These are phyloP conservation scores for Candida sphagnicola DNA, from an alignment of 805 yeast species.

Conservation along the genomic window DNA sequence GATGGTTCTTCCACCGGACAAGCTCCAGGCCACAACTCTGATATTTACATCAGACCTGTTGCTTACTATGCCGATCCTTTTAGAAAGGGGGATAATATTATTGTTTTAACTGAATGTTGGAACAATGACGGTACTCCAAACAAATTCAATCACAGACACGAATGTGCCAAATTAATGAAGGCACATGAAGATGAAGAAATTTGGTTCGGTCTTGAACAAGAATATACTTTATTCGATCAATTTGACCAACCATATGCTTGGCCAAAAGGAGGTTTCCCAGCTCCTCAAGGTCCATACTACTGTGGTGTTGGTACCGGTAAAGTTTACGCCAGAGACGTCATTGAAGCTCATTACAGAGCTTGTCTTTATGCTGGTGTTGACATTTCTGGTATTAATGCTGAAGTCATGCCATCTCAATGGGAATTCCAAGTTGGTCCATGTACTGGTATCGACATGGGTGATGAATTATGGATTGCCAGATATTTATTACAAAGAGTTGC, in stretches of 20 bases:
- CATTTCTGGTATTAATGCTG: conserved; percentile 97
- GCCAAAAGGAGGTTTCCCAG: conserved; percentile 99
- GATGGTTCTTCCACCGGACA: conserved; percentile 98
- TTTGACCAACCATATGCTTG: conserved; percentile 90
- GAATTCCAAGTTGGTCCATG: conserved; percentile 99
- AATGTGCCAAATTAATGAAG: conserved; percentile 89
- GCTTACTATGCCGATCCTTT: conserved; percentile 95
- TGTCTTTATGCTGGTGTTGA: conserved; percentile 88
- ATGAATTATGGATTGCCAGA: conserved; percentile 94
- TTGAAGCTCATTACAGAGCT: conserved; percentile 99
- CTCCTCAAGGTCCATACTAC: conserved; percentile 99
- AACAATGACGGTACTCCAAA: conserved; percentile 99
- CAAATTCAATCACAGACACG: conserved; percentile 97
- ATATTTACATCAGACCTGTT: conserved; percentile 91
- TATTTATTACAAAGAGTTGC: conserved; percentile 91
- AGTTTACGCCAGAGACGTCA: conserved; percentile 96
- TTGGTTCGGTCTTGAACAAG: conserved; percentile 99
- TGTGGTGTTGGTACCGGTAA: conserved; percentile 99
- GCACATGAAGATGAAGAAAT: conserved; percentile 81
- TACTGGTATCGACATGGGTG: conserved; percentile 94
- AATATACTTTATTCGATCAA: conserved; percentile 93
- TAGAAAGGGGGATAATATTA: conserved; percentile 95
- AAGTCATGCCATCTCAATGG: conserved; percentile 99
- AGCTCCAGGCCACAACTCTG: conserved; percentile 98
- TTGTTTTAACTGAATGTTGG: conserved; percentile 95